phyloP scores from a whole-genome alignment of 345 rosid species.

The Gynandropsis gynandra region DNA sequence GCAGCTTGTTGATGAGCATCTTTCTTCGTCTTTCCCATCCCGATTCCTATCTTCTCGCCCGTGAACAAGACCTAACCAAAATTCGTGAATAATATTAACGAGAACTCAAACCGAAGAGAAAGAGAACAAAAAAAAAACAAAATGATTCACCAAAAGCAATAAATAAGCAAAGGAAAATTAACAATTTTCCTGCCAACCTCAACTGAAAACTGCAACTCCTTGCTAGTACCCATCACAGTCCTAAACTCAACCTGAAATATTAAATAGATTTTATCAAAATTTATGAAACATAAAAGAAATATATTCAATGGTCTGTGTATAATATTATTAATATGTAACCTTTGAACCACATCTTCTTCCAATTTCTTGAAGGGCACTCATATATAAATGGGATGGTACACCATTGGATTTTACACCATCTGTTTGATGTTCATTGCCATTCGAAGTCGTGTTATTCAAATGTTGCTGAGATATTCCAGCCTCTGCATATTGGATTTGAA shows the following conservation, averaged over 20 bases:
- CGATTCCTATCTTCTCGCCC: conserved; percentile 93
- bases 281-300: conserved; percentile 11
- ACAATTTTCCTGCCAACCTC: conserved; percentile 54
- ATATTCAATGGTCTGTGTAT: conserved; percentile 15
- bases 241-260: conserved; percentile 73
- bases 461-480: conserved; percentile 50
- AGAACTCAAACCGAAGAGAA: not conserved
- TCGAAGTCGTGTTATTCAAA: conserved; percentile 21
- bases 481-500: conserved; percentile 44
- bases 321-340: too few relatives aligned
- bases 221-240: conserved; percentile 72
- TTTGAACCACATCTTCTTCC: conserved; percentile 84
- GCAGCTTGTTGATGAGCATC: conserved; percentile 99
- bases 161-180: conserved; percentile 1
- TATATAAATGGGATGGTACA: conserved; percentile 54
- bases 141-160: conserved; percentile 8
- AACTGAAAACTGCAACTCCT: conserved; percentile 86
- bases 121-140: not conserved
- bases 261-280: conserved; percentile 12
- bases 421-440: conserved; percentile 42
- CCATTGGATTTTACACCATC: conserved; percentile 62
- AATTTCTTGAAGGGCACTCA: conserved; percentile 84
- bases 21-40: conserved; percentile 95
- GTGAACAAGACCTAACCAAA: conserved; percentile 63
- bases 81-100: not conserved